These are phyloP conservation scores for Isabelozyma heimii DNA, from an alignment of 805 yeast genomes.

Conservation along the genomic window DNA sequence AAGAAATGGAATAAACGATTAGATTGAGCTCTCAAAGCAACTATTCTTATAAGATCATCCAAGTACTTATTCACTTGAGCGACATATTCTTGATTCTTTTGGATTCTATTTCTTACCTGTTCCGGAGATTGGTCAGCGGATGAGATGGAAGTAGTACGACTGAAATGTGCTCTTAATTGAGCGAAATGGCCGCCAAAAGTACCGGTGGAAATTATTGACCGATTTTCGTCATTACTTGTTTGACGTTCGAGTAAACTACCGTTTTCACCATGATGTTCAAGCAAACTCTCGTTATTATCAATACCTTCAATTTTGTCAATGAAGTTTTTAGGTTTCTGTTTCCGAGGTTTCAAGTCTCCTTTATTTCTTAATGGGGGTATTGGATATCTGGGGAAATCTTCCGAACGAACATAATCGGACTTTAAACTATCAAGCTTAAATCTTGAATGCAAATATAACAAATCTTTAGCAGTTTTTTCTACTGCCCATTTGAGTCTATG, in stretches of 20 bases:
- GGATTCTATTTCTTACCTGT: slow-evolving; percentile 17
- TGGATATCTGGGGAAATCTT: slow-evolving; percentile 46
- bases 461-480: slow-evolving; percentile 66
- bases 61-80: slow-evolving; percentile 64
- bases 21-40: slow-evolving; percentile 75
- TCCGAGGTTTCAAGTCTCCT: background rate
- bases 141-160: slow-evolving; percentile 19
- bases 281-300: background rate
- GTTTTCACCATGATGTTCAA: background rate
- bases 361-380: slow-evolving; percentile 33
- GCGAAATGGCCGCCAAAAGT: slow-evolving; percentile 24
- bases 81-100: slow-evolving; percentile 37
- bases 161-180: slow-evolving; percentile 27
- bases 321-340: background rate
- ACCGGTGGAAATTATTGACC: slow-evolving; percentile 15
- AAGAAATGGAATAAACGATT: slow-evolving; percentile 82
- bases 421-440: slow-evolving; percentile 50
- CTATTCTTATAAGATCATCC: slow-evolving; percentile 52
- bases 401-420: slow-evolving; percentile 29
- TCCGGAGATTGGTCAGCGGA: slow-evolving; percentile 29
- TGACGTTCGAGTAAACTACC: background rate
- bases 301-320: slow-evolving; percentile 1
- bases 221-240: slow-evolving; percentile 12
- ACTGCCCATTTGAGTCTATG: slow-evolving; percentile 79
- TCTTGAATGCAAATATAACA: slow-evolving; percentile 67